These are phyloP conservation scores for Kluyveromyces starmeri DNA, from an alignment of 805 yeast species.

Conservation along the genomic window DNA sequence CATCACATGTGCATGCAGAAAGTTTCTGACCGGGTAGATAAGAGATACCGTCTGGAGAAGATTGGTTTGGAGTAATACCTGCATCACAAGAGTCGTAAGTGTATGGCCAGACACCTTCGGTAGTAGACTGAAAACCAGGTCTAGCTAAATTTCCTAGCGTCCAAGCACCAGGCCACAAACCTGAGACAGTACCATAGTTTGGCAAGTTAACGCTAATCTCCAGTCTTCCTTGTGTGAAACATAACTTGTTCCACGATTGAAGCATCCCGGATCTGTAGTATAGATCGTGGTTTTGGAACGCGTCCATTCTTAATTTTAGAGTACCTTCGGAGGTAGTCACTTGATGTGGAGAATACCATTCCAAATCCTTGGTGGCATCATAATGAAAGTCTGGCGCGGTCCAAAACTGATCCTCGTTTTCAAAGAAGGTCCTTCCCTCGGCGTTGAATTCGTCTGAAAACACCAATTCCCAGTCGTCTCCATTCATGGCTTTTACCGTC, in stretches of 20 bases:
- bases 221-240: conserved; percentile 76
- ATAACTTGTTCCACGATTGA: conserved; percentile 85
- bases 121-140: conserved; percentile 79
- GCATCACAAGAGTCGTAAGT: conserved; percentile 82
- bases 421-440: conserved; percentile 84
- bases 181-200: conserved; percentile 65
- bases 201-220: conserved; percentile 76
- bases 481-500: conserved; percentile 47
- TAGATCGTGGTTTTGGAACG: conserved; percentile 67
- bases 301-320: conserved; percentile 63
- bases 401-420: conserved; percentile 89
- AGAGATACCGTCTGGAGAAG: conserved; percentile 81
- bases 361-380: conserved; percentile 81
- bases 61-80: conserved; percentile 91
- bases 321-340: conserved; percentile 69
- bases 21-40: conserved; percentile 79
- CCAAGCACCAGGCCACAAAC: conserved; percentile 97
- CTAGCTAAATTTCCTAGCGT: conserved; percentile 88
- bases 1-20: conserved; percentile 68
- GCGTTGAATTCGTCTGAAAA: conserved; percentile 88
- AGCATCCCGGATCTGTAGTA: conserved; percentile 86
- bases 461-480: conserved; percentile 64
- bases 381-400: conserved; percentile 76
- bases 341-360: conserved; percentile 95
- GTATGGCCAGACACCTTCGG: conserved; percentile 96